Base-by-base conservation (phyloP, 2,329 filamentous ascomycete species). In the Triangularia verruculosa region DNA sequence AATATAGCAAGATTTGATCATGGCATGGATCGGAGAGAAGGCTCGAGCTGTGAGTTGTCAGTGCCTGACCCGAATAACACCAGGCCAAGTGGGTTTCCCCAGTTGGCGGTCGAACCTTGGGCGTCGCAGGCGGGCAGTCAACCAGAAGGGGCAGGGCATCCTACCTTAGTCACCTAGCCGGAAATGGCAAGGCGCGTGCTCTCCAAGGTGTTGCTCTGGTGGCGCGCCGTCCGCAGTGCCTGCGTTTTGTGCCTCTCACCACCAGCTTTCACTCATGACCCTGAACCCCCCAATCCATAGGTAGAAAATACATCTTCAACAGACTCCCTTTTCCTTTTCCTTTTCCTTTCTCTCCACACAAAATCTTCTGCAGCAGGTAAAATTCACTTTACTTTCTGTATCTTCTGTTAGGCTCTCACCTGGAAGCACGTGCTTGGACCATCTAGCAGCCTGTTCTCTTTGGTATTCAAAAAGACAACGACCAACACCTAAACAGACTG, bases 31-130 rank as follows among this genome's bases (percentile, higher is more conserved):
- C 27, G 4, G 27, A 28, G 39, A 13, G 17, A 20, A n/a, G 39
- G 4, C 13, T 53, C 51, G 11, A 53, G 51, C 17, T 39, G n/a
- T 58, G 22, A n/a, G 34, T 62, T 59, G 27, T 24, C 55, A 22
- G 39, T 28, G 59, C 56, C 27, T 57, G 51, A 52, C 56, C 27
- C 39, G 51, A 54, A 47, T 47, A 54, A 54, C n/a, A n/a, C n/a
- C n/a, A n/a, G n/a, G 51, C 51, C 51, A 54, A 54, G 51, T 54
- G 51, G 51, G 51, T 6, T 20, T 1, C 7, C 51, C 20, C 13
- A 15, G 51, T 53, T 53, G 51, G 51, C 51, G 9, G 56, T 13
- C 28, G 28, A 47, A 25, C 56, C 32, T 57, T 57, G 27, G 5
- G 55, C 27, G 56, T 17, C 7, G n/a, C n/a, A 17, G 30, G 47